Percentiles rank a stretch among this genome's conserved stretches.
Evolutionary conservation across 805 yeast genomes (phyloP).

Genomic region (Schwanniomyces polymorphus): DNA sequence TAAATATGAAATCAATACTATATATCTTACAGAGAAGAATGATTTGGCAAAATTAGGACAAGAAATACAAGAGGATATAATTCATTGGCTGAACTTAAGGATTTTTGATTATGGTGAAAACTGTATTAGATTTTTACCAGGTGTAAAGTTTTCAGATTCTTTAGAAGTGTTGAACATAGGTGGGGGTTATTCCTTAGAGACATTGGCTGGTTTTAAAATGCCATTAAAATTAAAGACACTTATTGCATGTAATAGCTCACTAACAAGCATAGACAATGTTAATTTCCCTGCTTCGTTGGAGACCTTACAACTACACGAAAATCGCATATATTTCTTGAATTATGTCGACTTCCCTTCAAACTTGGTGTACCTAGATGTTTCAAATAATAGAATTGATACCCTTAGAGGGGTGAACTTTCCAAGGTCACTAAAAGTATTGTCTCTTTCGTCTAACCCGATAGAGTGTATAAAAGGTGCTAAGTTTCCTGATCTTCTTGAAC

Average conservation of each 20-base stretch:
- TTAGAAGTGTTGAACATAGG: slow-evolving; percentile 38
- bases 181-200: slow-evolving; percentile 39
- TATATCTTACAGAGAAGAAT: slow-evolving; percentile 31
- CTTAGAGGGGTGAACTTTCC: slow-evolving; percentile 40
- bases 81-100: slow-evolving; percentile 31
- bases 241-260: slow-evolving; percentile 33
- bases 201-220: slow-evolving; percentile 39
- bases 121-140: slow-evolving; percentile 37
- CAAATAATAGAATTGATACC: slow-evolving; percentile 40
- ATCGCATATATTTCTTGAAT: slow-evolving; percentile 37
- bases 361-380: slow-evolving; percentile 31
- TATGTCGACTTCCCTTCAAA: slow-evolving; percentile 37
- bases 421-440: slow-evolving; percentile 23
- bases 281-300: slow-evolving; percentile 33
- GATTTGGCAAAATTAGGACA: slow-evolving; percentile 32
- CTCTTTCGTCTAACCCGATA: slow-evolving; percentile 39
- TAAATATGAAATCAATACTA: slow-evolving; percentile 34
- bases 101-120: slow-evolving; percentile 39
- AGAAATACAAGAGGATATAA: slow-evolving; percentile 37
- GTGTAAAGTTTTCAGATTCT: slow-evolving; percentile 37
- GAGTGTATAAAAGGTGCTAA: slow-evolving; percentile 41
- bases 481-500: slow-evolving; percentile 37
- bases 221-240: slow-evolving; percentile 30
- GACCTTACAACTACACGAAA: slow-evolving; percentile 33
- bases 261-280: slow-evolving; percentile 35